phyloP scores from a whole-genome alignment of 2,329 filamentous ascomycete genomes.

The Thermomyces lanuginosus region DNA sequence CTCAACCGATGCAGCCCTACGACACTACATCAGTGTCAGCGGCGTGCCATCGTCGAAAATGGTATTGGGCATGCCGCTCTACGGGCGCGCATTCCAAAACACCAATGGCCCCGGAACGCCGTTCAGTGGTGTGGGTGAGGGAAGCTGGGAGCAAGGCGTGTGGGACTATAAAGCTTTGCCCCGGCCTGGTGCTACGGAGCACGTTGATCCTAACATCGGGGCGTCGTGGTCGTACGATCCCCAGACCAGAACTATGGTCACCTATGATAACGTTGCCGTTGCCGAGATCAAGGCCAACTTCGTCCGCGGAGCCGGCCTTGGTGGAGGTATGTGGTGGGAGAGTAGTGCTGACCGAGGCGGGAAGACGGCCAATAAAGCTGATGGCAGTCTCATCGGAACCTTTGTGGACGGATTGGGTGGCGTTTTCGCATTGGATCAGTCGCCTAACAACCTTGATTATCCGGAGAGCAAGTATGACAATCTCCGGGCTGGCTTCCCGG shows the following conservation, averaged over 20 bases:
- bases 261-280: slow-evolving; percentile 48
- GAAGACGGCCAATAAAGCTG: slow-evolving; percentile 17
- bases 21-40: slow-evolving; percentile 49
- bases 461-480: slow-evolving; percentile 29
- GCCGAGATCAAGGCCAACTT: slow-evolving; percentile 54
- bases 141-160: slow-evolving; percentile 67
- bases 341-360: slow-evolving; percentile 59
- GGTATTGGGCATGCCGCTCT: slow-evolving; percentile 88
- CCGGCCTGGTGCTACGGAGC: slow-evolving; percentile 46
- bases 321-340: slow-evolving; percentile 97
- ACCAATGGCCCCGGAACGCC: slow-evolving; percentile 59
- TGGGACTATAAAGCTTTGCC: slow-evolving; percentile 83
- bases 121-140: slow-evolving; percentile 56
- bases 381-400: slow-evolving; percentile 50
- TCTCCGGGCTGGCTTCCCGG: slow-evolving; percentile 16
- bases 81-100: slow-evolving; percentile 69
- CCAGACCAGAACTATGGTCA: slow-evolving; percentile 49
- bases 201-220: slow-evolving; percentile 44
- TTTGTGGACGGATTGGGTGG: slow-evolving; percentile 25
- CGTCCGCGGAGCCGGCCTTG: slow-evolving; percentile 49
- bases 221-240: slow-evolving; percentile 67
- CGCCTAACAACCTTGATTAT: slow-evolving; percentile 19
- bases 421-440: slow-evolving; percentile 17
- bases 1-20: slow-evolving; percentile 52
- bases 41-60: slow-evolving; percentile 52